These are phyloP conservation scores for Iberis amara DNA, from an alignment of 441 rosid genomes.

Conservation along the genomic window DNA sequence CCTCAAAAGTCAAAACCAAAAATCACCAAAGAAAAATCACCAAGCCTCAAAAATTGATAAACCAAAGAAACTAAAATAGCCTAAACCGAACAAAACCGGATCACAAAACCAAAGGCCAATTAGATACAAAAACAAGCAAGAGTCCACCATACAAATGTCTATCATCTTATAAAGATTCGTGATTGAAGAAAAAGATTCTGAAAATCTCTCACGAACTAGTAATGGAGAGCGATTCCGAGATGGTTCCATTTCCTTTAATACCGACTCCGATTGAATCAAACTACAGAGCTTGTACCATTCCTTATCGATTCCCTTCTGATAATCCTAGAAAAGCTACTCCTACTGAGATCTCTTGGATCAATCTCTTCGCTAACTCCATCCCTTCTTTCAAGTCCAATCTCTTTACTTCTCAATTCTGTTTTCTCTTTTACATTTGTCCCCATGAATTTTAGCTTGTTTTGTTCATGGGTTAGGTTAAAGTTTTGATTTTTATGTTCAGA, in stretches of 20 bases:
- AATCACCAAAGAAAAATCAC: too few species aligned
- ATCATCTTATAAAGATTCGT: too few species aligned
- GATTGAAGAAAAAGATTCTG: too few species aligned
- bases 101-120: neutral
- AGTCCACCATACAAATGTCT: too few species aligned
- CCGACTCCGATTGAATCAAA: conserved; percentile 66
- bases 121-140: neutral
- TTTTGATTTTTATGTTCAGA: too few species aligned
- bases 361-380: conserved; percentile 73
- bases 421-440: neutral
- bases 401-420: neutral
- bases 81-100: too few species aligned
- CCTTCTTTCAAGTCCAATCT: conserved; percentile 68
- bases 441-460: too few species aligned
- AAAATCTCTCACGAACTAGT: too few species aligned
- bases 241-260: conserved; percentile 74
- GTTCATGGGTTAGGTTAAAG: too few species aligned
- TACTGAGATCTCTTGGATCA: conserved; percentile 78
- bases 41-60: too few species aligned
- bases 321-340: conserved; percentile 74
- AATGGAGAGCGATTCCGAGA: conserved; percentile 90
- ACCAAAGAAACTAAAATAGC: too few species aligned
- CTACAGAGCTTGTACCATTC: conserved; percentile 78
- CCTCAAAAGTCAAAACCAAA: too few species aligned
- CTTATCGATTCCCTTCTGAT: conserved; percentile 85